Conservation (phyloP, 345 rosid genomes). For the Linum trigynum region DNA sequence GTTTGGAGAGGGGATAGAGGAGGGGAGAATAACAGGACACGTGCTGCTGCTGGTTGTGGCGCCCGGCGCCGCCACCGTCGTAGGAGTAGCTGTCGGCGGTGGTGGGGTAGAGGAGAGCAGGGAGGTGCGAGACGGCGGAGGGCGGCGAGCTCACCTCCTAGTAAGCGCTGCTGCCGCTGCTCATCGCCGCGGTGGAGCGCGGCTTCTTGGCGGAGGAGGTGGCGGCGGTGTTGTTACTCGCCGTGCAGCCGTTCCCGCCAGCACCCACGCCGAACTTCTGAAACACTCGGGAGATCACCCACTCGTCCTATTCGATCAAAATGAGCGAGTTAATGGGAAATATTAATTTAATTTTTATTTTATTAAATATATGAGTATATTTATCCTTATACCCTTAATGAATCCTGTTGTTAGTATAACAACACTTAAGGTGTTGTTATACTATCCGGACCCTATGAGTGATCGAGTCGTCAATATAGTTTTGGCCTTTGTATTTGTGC, state of each 20-base stretch:
- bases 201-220: constrained; percentile 31
- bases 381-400: too few relatives aligned
- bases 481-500: too few relatives aligned
- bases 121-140: constrained; percentile 56
- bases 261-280: constrained; percentile 39
- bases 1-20: too few relatives aligned
- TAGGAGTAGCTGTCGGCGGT: constrained; percentile 45
- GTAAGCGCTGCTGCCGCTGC: constrained; percentile 15
- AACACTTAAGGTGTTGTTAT: too few relatives aligned
- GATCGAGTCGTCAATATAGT: too few relatives aligned
- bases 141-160: constrained; percentile 60
- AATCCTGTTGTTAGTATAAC: too few relatives aligned
- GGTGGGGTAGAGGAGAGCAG: constrained; percentile 58
- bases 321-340: too few relatives aligned
- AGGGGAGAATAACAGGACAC: constrained; percentile 99
- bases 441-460: too few relatives aligned
- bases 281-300: constrained; percentile 90
- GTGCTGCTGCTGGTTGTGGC: constrained; percentile 52
- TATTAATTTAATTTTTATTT: too few relatives aligned
- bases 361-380: too few relatives aligned
- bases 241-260: constrained; percentile 13
- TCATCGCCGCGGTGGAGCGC: constrained; percentile 19
- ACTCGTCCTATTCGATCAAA: constrained; percentile 52
- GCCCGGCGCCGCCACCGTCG: constrained; percentile 18
- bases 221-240: constrained; percentile 7